phyloP scores from a whole-genome alignment of 177 flowering plant genomes.

The Tripterygium wilfordii region DNA sequence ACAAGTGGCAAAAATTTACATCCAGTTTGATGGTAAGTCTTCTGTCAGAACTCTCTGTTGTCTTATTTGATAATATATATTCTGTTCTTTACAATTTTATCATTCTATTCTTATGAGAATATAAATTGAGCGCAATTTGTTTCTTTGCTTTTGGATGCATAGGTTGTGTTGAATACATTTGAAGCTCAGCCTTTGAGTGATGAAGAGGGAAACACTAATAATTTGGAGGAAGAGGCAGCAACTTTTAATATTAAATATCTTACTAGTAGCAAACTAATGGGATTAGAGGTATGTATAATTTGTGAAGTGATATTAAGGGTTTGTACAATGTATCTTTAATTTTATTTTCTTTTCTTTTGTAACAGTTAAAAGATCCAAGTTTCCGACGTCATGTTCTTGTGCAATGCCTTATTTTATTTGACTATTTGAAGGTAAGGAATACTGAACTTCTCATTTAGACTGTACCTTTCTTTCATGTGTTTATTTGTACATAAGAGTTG shows the following conservation, averaged over 20 bases:
- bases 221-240: constrained; percentile 87
- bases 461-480: background rate
- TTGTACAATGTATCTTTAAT: background rate
- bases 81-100: background rate
- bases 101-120: too few species aligned
- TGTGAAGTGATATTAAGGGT: too few species aligned
- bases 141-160: constrained; percentile 8
- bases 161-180: constrained; percentile 90
- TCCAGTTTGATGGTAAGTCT: constrained; percentile 69
- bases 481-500: background rate
- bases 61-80: background rate
- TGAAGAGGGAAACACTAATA: constrained; percentile 85
- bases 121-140: too few species aligned
- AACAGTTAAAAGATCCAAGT: constrained; percentile 94
- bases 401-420: constrained; percentile 93
- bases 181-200: constrained; percentile 96
- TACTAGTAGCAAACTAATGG: constrained; percentile 96
- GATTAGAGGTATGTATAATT: constrained; percentile 63
- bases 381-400: constrained; percentile 93
- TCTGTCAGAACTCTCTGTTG: background rate
- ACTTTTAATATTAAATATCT: constrained; percentile 89
- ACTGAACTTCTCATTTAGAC: background rate
- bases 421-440: constrained; percentile 74
- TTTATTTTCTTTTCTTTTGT: constrained; percentile 3
- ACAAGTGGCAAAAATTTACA: constrained; percentile 91